These are phyloP conservation scores for Pyrenopolyporus hunteri DNA, from an alignment of 495 filamentous ascomycete species.

Conservation along the genomic window DNA sequence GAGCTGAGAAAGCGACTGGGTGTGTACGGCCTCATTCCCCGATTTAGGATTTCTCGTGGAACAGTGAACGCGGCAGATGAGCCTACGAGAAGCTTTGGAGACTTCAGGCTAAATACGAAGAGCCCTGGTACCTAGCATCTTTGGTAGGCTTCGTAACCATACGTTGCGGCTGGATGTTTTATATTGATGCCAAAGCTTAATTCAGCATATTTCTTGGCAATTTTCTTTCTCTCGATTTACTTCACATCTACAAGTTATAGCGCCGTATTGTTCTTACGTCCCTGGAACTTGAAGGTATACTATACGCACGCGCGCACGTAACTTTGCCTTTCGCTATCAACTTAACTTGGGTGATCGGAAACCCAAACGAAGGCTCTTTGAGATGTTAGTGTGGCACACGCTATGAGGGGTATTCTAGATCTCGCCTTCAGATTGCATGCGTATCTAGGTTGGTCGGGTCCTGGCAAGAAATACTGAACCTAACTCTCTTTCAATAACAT, in stretches of 20 bases:
- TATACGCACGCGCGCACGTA: too few species aligned
- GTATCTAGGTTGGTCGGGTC: too few species aligned
- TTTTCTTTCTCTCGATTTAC: background rate
- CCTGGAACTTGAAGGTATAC: too few species aligned
- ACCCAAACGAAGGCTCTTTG: too few species aligned
- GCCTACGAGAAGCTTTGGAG: constrained; percentile 2
- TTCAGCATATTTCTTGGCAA: constrained; percentile 14
- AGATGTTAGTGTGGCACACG: too few species aligned
- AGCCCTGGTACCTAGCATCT: background rate
- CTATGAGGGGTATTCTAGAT: too few species aligned
- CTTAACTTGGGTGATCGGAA: too few species aligned
- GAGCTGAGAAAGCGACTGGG: background rate
- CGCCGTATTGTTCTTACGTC: too few species aligned
- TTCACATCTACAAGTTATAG: too few species aligned
- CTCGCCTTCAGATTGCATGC: background rate
- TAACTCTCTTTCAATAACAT: too few species aligned
- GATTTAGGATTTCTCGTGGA: background rate
- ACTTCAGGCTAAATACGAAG: constrained; percentile 24
- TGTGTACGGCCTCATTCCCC: background rate
- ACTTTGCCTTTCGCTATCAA: too few species aligned
- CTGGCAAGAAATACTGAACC: too few species aligned
- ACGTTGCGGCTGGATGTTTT: constrained; percentile 19
- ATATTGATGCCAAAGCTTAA: constrained; percentile 16
- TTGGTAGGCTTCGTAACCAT: constrained; percentile 6
- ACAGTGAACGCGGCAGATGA: constrained; percentile 1